Evolutionary conservation across 2,329 filamentous ascomycete genomes (phyloP), one percentile per base, ranked within the genome.

Genomic region (Gyromitra esculenta): DNA sequence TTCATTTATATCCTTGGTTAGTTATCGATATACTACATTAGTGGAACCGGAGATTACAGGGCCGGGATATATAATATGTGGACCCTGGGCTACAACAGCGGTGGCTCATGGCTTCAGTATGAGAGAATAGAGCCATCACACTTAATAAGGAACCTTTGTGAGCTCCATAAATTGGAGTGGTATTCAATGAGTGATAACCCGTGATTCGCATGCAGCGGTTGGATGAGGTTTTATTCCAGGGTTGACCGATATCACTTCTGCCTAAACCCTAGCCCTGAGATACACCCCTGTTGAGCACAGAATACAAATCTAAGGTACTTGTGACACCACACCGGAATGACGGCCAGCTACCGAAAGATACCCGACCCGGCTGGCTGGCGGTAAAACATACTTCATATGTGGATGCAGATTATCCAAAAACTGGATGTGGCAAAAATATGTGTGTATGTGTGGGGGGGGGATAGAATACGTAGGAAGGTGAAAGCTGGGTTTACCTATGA

Each of bases 321-420:
- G 48, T 54, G n/a, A 45, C 45, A 66, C 63, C 31, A 13, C 63
- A 15, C 48, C 18, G 37, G 50, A 57, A 67, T 39, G n/a, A 41
- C 35, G 52, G 13, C 9, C 25, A 41, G 25, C 35, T 45, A 45
- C 62, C 62, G 62, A 52, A 39, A n/a, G 62, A 65, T 65, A 65
- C 60, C 41, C 60, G 59, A 35, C 52, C 52, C 52, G 52, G 59
- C 37, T 63, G 59, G 43, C 43, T 63, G 59, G 43, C 43, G 60
- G 39, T 31, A 64, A 64, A 48, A 64, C 52, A 11, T 6, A 31
- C 57, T 31, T 31, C 25, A 4, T 31, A 60, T 60, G 57, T 60
- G 57, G 45, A 11, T 9, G 21, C 50, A 39, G 9, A 41, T 66
- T 50, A 63, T 54, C 45, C 45, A 67, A 39, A 66, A 39, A 21